phyloP scores from a whole-genome alignment of 2,329 filamentous ascomycete species.

The Cladophialophora chaetospira region DNA sequence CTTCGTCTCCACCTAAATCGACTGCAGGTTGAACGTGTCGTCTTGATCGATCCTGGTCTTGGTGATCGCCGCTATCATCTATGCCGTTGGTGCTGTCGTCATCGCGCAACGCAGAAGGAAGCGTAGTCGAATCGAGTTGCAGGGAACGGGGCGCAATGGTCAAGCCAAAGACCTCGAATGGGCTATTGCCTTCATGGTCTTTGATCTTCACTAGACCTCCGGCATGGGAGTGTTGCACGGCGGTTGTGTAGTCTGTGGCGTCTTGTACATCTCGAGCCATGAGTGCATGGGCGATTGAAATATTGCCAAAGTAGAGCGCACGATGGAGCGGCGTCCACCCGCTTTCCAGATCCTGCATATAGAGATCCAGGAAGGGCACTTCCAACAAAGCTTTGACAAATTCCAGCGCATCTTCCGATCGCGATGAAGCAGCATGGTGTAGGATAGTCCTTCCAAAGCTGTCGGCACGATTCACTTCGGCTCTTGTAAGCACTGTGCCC shows the following conservation, averaged over 20 bases:
- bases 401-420: slow-evolving; percentile 64
- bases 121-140: slow-evolving; percentile 38
- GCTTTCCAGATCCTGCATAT: slow-evolving; percentile 83
- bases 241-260: slow-evolving; percentile 61
- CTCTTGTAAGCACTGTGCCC: slow-evolving; percentile 50
- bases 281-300: slow-evolving; percentile 79
- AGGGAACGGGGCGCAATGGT: slow-evolving; percentile 80
- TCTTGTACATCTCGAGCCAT: slow-evolving; percentile 75
- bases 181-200: slow-evolving; percentile 90
- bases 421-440: slow-evolving; percentile 79
- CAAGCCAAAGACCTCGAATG: slow-evolving; percentile 87
- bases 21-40: slow-evolving; percentile 38
- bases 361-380: slow-evolving; percentile 80
- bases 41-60: slow-evolving; percentile 35
- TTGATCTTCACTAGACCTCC: slow-evolving; percentile 89
- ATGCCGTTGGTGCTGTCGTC: slow-evolving; percentile 37
- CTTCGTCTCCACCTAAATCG: slow-evolving; percentile 70
- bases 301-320: slow-evolving; percentile 85
- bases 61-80: slow-evolving; percentile 53
- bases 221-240: slow-evolving; percentile 58
- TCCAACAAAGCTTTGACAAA: slow-evolving; percentile 81
- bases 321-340: slow-evolving; percentile 95
- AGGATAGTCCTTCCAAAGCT: slow-evolving; percentile 78
- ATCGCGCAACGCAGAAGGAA: slow-evolving; percentile 32
- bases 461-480: slow-evolving; percentile 84